Base-by-base conservation (phyloP, 164 flowering plant genomes). In the Stephania cephalantha region DNA sequence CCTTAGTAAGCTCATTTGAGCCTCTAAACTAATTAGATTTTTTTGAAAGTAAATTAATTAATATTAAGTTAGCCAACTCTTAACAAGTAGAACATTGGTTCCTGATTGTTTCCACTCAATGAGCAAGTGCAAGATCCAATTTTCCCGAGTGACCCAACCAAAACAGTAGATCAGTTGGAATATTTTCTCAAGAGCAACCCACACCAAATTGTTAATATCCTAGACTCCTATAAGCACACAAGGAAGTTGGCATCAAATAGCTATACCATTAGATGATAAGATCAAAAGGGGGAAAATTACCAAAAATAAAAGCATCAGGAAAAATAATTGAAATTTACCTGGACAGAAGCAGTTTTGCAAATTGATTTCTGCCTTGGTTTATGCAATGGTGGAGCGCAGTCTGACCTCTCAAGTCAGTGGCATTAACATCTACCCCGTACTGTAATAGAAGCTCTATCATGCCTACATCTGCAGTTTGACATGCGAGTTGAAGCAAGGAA, bases 361-460 rank as follows among this genome's bases (percentile, higher is more conserved):
- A 77, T 71, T 78, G 77, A 74, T 72, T 71, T 79, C 82, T 87
- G 76, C 90, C 85, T 77, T 82, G 81, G 35, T 86, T 71, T 68
- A 92, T 79, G 71, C 90, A 83, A 73, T 87, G 86, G 82, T 94
- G 97, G 75, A 94, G 88, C 64, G 98, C 92, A 3, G 95, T 89
- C 71, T 78, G 90, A 29, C 93, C 92, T 77, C 77, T 85, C n/a
- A 86, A 83, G 84, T 94, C 97, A 73, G 81, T 68, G 74, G 87
- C 87, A 84, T 87, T 84, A 74, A 88, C 78, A 67, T 89, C 84
- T 58, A 93, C 98, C 68, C 98, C 95, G 80, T 92, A 88, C 81
- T 92, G 98, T 77, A 94, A 81, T 13, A 94, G 93, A 55, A 94
- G 88, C 85, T 92, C 97, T 17, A 94, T 85, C 98, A 94, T 94